Base-by-base conservation (phyloP, 2,329 filamentous ascomycete species). In the Scedosporium apiospermum region DNA sequence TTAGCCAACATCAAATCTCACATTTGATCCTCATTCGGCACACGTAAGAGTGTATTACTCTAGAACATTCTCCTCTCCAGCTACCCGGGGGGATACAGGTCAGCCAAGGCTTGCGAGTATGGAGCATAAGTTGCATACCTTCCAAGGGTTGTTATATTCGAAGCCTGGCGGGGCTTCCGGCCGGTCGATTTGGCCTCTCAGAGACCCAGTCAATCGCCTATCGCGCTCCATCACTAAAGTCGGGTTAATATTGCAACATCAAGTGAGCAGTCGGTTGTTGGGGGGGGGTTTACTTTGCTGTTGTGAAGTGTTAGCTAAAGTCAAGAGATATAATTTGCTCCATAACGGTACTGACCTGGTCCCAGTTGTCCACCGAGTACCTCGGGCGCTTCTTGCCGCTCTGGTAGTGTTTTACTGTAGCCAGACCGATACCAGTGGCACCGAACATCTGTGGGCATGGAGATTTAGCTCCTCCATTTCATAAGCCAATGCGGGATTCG, bases 131-230 rank as follows among this genome's bases (percentile, higher is more conserved):
- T 10, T 49, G 71, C 80, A 57, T 79, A 86, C 85, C 76, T 78
- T 85, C 85, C 85, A 87, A 38, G 81, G 80, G 68, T 86, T 86
- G 75, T 81, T 87, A 65, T 86, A 68, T 68, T 87, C 85, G 72
- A 84, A 88, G 44, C 84, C 85, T 18, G 76, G 70, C 18, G 85
- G 84, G 23, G 85, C 84, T 66, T 76, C 71, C 51, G 82, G 73
- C 27, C 75, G 76, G 70, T 85, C 82, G 63, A 76, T 79, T 69
- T 88, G 85, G 44, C 84, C 85, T 72, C 84, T 78, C 65, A 85
- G 68, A 57, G 73, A 77, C 57, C 85, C 84, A 6, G 85, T 87
- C 65, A 88, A 77, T 70, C 85, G 79, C 65, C 80, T 77, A 68
- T 88, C 85, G 68, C 85, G 83, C 63, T 85, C 80, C 84, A 87